Conservation (phyloP, 805 yeast genomes). For the Candida namnaoensis region DNA sequence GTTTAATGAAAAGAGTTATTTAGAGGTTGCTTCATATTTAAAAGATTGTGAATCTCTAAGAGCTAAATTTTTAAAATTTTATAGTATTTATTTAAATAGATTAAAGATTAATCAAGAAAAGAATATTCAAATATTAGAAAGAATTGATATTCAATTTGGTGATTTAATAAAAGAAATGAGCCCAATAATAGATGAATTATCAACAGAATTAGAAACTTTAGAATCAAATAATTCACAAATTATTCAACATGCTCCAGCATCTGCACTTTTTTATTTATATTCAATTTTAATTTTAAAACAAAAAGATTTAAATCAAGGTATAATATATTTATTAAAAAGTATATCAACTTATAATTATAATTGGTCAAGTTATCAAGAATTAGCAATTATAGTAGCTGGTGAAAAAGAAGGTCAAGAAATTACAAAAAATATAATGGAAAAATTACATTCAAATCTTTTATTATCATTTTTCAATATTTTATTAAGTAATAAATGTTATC, state of each 20-base stretch:
- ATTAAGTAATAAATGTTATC: slow-evolving; percentile 68
- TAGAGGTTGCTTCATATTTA: slow-evolving; percentile 54
- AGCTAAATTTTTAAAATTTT: slow-evolving; percentile 55
- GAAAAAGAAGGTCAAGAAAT: slow-evolving; percentile 49
- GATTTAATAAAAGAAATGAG: slow-evolving; percentile 33
- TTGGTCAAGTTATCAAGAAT: slow-evolving; percentile 92
- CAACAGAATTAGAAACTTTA: slow-evolving; percentile 19
- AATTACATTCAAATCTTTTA: slow-evolving; percentile 7
- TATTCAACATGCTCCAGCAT: slow-evolving; percentile 22
- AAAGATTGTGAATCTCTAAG: slow-evolving; percentile 40
- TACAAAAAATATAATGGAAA: slow-evolving; percentile 12
- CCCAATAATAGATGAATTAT: slow-evolving; percentile 9
- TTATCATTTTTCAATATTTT: slow-evolving; percentile 24
- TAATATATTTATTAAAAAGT: slow-evolving; percentile 50
- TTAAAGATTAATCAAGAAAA: slow-evolving; percentile 71
- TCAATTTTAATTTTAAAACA: slow-evolving; percentile 64
- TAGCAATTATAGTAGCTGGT: slow-evolving; percentile 50
- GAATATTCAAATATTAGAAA: slow-evolving; percentile 52
- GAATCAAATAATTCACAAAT: slow-evolving; percentile 12
- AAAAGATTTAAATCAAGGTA: slow-evolving; percentile 53
- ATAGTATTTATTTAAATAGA: slow-evolving; percentile 64
- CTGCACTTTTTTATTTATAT: slow-evolving; percentile 62
- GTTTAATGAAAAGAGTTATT: slow-evolving; percentile 83
- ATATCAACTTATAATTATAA: slow-evolving; percentile 68
- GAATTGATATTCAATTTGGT: slow-evolving; percentile 6